Conservation (phyloP, 75 land plant species). For the Sequoia sempervirens region DNA sequence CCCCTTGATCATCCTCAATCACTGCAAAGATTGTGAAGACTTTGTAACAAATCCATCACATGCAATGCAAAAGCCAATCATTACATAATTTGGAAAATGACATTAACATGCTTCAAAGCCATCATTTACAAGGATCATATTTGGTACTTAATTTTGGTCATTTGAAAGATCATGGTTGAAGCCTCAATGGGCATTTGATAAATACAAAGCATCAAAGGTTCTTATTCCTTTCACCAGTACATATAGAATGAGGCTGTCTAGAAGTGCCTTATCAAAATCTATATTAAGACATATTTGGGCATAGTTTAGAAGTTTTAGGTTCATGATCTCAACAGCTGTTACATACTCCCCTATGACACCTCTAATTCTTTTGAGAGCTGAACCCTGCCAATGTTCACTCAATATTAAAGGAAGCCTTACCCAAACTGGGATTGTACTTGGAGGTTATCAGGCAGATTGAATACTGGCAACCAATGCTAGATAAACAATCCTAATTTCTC, state of each 20-base stretch:
- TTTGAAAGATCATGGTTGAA: neutral
- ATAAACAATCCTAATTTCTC: too few relatives aligned
- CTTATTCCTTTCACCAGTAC: neutral
- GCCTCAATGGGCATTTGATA: neutral
- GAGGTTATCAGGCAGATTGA: too few relatives aligned
- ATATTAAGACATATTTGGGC: too few relatives aligned
- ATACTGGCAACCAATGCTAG: too few relatives aligned
- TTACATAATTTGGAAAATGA: neutral
- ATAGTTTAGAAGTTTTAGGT: too few relatives aligned
- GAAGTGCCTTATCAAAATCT: too few relatives aligned
- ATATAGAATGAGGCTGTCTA: neutral
- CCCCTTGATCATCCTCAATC: slow-evolving; percentile 28
- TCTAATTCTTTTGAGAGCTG: too few relatives aligned
- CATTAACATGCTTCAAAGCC: neutral
- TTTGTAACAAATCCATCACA: neutral
- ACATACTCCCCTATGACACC: too few relatives aligned
- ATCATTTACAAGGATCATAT: neutral
- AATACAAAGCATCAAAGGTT: neutral
- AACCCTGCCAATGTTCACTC: too few relatives aligned
- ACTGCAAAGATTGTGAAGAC: slow-evolving; percentile 27
- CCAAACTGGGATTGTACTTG: too few relatives aligned
- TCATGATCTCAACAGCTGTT: too few relatives aligned
- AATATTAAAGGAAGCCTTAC: too few relatives aligned
- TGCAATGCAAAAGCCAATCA: neutral
- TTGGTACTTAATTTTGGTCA: neutral